Evolutionary conservation across 169 alveolate genomes (phyloP).

Genomic region (Babesia bovis): DNA sequence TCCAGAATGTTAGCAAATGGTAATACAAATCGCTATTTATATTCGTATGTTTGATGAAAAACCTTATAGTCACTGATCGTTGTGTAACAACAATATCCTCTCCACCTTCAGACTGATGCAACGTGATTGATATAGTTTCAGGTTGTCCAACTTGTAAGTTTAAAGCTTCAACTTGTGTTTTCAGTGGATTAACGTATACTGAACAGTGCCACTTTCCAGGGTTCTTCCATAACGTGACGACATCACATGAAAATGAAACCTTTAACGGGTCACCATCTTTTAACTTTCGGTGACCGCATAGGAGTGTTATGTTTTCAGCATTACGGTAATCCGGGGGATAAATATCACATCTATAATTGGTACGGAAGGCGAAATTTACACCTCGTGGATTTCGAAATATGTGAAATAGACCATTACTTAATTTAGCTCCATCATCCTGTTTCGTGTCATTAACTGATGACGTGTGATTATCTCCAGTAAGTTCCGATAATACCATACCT

Average conservation of each 20-base stretch:
- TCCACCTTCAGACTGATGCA: conserved; percentile 10
- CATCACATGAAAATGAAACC: neutral
- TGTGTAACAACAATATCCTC: neutral
- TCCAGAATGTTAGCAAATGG: neutral
- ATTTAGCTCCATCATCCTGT: neutral
- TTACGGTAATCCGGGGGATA: conserved; percentile 17
- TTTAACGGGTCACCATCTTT: conserved; percentile 7
- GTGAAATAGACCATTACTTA: neutral
- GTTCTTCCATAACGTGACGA: neutral
- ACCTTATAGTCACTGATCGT: neutral
- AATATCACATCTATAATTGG: conserved; percentile 7
- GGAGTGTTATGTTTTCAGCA: conserved; percentile 12
- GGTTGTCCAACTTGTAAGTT: neutral
- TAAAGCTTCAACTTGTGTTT: neutral
- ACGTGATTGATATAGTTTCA: neutral
- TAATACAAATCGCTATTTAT: neutral
- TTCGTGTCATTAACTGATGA: neutral
- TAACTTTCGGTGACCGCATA: conserved; percentile 1
- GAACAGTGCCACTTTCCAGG: neutral
- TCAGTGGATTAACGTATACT: neutral
- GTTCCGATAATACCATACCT: too few species aligned
- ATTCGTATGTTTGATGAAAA: neutral
- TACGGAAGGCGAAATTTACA: neutral
- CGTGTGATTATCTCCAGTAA: too few species aligned
- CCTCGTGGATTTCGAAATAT: neutral